These are phyloP conservation scores for Hamamelis virginiana DNA, from an alignment of 164 flowering plant species.

Conservation along the genomic window DNA sequence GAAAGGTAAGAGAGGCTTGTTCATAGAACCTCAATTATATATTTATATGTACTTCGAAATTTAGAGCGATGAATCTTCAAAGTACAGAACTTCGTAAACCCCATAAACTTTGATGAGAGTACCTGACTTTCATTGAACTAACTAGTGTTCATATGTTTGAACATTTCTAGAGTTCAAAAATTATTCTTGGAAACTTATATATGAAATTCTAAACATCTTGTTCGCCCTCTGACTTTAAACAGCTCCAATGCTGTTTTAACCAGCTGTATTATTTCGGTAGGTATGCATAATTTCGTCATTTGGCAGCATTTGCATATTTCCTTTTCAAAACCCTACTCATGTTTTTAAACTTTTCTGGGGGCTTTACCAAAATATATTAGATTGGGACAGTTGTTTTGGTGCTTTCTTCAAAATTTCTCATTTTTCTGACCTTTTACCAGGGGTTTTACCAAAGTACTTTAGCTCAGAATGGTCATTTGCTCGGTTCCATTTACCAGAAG, in stretches of 20 bases:
- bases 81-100: background rate
- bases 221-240: background rate
- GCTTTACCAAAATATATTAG: background rate
- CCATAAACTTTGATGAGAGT: background rate
- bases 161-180: background rate
- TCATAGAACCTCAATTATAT: background rate
- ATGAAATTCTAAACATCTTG: too few relatives aligned
- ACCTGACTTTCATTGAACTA: background rate
- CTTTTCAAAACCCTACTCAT: background rate
- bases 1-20: slow-evolving; percentile 60
- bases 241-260: background rate
- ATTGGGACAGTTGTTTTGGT: background rate
- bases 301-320: background rate
- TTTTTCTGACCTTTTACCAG: slow-evolving; percentile 33
- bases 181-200: background rate
- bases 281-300: background rate
- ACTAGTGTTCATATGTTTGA: background rate
- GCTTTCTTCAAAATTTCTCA: background rate
- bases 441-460: slow-evolving; percentile 85
- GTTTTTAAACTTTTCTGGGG: background rate
- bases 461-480: slow-evolving; percentile 98
- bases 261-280: background rate
- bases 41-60: background rate
- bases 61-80: too few relatives aligned
- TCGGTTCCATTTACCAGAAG: slow-evolving; percentile 73